Conservation (phyloP, 805 yeast genomes). For the Cyberlindnera xishuangbannaensis region DNA sequence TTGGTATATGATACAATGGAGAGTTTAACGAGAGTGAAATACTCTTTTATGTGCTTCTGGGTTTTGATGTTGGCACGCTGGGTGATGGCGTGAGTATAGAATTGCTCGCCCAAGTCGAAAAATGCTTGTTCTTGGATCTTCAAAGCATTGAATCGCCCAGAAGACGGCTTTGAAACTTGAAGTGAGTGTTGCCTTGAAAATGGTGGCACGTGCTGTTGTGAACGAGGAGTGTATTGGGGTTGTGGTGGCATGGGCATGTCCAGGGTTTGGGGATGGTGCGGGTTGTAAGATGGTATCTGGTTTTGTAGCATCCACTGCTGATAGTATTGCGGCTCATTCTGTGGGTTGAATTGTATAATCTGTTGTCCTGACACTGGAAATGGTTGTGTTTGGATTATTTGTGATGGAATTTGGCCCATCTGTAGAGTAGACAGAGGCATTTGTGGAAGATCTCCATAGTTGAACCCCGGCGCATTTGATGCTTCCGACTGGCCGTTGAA, state of each 20-base stretch:
- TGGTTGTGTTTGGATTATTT: too few species aligned
- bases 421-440: too few species aligned
- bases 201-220: neutral
- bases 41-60: constrained; percentile 25
- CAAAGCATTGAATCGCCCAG: neutral
- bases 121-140: constrained; percentile 11
- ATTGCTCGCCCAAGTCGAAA: constrained; percentile 8
- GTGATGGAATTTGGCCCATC: too few species aligned
- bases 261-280: too few species aligned
- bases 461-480: too few species aligned
- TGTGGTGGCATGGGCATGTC: neutral
- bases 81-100: constrained; percentile 9
- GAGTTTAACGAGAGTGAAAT: constrained; percentile 27
- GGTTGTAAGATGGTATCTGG: too few species aligned
- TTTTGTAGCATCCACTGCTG: too few species aligned
- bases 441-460: too few species aligned
- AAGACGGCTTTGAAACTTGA: neutral
- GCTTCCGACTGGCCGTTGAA: too few species aligned
- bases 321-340: too few species aligned
- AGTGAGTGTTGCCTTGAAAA: neutral
- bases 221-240: neutral
- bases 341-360: too few species aligned
- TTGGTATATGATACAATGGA: constrained; percentile 22
- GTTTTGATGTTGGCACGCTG: constrained; percentile 11
- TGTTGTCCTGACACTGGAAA: too few species aligned